A percentile compares a stretch with the other conserved stretches of the same genome.
phyloP scores from a whole-genome alignment of 139 green algal genomes.

The Gonium pectorale region DNA sequence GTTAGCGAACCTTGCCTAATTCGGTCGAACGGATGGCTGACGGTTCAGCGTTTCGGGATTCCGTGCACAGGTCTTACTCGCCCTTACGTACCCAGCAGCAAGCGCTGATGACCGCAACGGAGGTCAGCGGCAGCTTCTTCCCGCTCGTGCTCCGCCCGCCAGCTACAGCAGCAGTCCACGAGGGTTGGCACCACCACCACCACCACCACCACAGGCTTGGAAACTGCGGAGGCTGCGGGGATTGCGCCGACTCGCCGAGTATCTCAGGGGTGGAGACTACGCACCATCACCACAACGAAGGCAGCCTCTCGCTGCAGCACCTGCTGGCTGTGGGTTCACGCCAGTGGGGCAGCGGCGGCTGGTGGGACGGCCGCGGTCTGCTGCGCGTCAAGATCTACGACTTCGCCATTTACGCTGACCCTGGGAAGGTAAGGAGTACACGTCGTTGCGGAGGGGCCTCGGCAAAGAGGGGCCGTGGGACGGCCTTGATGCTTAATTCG shows the following conservation, averaged over 20 bases:
- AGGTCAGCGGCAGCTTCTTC: background rate
- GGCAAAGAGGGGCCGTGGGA: no score
- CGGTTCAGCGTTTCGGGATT: no score
- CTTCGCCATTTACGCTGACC: conserved; percentile 79
- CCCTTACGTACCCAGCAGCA: no score
- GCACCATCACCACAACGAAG: no score
- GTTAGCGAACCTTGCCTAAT: background rate
- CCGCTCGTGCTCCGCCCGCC: background rate
- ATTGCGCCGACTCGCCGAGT: no score
- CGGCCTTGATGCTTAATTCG: no score
- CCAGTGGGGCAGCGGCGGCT: conserved; percentile 61
- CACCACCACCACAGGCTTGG: background rate
- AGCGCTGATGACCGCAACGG: no score
- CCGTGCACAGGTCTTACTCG: no score
- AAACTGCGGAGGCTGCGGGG: no score
- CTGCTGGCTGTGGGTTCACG: conserved; percentile 68
- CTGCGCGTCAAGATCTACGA: conserved; percentile 82
- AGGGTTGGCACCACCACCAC: background rate
- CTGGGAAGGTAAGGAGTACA: conserved; percentile 37
- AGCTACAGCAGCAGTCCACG: background rate
- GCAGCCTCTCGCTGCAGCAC: conserved; percentile 57
- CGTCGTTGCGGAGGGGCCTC: no score
- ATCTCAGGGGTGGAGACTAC: no score
- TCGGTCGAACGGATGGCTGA: no score
- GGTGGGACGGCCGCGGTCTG: conserved; percentile 59